A percentile compares a stretch with the other conserved stretches of the same genome.
These are phyloP conservation scores for Oenanthe sinensis DNA, from an alignment of 129 eudicot species.

Conservation along the genomic window DNA sequence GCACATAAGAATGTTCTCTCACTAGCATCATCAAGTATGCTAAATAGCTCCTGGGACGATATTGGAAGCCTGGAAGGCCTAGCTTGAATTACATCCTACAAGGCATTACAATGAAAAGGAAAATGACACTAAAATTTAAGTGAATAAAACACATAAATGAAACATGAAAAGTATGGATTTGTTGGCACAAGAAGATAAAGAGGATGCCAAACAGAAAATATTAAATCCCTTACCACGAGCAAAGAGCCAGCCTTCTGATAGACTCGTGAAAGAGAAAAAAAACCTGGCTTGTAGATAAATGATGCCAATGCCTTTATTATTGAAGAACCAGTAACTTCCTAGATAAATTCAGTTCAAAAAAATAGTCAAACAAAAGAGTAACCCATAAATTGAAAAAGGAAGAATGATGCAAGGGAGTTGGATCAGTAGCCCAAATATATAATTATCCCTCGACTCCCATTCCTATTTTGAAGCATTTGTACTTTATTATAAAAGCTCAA, in stretches of 20 bases:
- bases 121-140: background rate
- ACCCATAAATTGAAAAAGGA: background rate
- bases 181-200: background rate
- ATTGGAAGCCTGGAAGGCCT: conserved; percentile 54
- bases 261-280: conserved; percentile 50
- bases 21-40: conserved; percentile 72
- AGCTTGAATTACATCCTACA: conserved; percentile 74
- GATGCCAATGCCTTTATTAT: conserved; percentile 45
- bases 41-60: conserved; percentile 61
- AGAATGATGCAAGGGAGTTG: background rate
- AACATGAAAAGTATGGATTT: background rate
- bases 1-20: conserved; percentile 84
- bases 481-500: background rate
- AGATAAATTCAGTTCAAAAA: conserved; percentile 1
- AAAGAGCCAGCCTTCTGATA: conserved; percentile 72
- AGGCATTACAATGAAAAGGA: background rate
- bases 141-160: background rate
- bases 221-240: conserved; percentile 44
- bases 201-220: background rate
- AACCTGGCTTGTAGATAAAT: conserved; percentile 40
- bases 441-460: background rate
- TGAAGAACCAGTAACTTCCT: conserved; percentile 79
- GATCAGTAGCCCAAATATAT: background rate
- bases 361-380: background rate
- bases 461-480: background rate